phyloP scores from a whole-genome alignment of 768 basidiomycete genomes.

The Panaeolus papilionaceus region DNA sequence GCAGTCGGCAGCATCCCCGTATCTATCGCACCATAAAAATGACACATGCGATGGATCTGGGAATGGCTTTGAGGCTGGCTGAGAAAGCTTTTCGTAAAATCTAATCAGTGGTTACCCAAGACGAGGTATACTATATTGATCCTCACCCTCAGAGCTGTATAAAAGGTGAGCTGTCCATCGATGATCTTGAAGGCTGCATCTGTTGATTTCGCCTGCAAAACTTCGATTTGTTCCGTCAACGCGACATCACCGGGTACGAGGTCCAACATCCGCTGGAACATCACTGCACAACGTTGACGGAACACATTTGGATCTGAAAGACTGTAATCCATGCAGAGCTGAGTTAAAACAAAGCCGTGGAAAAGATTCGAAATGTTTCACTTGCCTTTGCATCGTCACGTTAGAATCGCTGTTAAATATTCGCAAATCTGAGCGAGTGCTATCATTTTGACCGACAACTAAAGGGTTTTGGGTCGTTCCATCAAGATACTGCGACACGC shows the following conservation, averaged over 20 bases:
- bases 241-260: conserved; percentile 42
- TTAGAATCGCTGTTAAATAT: conserved; percentile 43
- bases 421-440: conserved; percentile 41
- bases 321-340: not conserved
- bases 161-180: conserved; percentile 12
- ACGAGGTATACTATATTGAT: not conserved
- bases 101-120: not conserved
- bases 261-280: conserved; percentile 39
- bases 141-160: not conserved
- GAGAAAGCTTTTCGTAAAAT: not conserved
- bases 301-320: not conserved
- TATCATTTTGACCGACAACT: conserved; percentile 37
- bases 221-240: conserved; percentile 38
- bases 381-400: conserved; percentile 41
- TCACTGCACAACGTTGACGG: conserved; percentile 2
- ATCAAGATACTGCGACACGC: conserved; percentile 44
- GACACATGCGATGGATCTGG: not conserved
- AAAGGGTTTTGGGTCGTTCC: conserved; percentile 43
- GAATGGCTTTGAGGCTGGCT: not conserved
- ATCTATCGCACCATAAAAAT: conserved; percentile 34
- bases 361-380: not conserved
- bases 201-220: conserved; percentile 30
- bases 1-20: conserved; percentile 30
- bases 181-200: conserved; percentile 11
- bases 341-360: not conserved